Conservation (phyloP, 2,329 filamentous ascomycete genomes). For the Colletotrichum sansevieriae region DNA sequence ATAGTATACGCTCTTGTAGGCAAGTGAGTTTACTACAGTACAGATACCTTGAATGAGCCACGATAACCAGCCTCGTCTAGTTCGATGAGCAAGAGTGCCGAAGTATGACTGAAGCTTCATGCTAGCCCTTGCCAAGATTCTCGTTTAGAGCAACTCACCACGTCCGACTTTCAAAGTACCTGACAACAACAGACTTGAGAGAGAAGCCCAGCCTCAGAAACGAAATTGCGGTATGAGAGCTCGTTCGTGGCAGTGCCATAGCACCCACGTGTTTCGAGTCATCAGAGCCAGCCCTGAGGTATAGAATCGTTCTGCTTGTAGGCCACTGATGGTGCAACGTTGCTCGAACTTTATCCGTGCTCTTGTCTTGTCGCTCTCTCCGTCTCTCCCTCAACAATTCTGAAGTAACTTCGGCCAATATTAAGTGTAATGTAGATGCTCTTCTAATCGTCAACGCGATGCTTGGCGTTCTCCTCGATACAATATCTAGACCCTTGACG, state of each 20-base stretch:
- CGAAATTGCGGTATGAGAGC: conserved; percentile 13
- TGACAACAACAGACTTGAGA: neutral
- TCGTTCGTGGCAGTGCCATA: neutral
- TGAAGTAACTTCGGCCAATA: neutral
- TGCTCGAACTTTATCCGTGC: too few relatives aligned
- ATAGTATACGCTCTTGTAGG: too few relatives aligned
- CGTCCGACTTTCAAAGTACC: neutral
- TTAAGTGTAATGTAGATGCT: neutral
- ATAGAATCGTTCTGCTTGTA: neutral
- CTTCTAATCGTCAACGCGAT: neutral
- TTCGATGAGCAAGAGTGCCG: neutral
- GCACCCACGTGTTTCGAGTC: conserved; percentile 21
- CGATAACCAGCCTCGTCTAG: neutral
- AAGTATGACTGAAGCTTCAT: neutral
- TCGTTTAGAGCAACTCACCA: neutral
- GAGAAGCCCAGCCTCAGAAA: neutral
- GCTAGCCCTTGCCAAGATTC: neutral
- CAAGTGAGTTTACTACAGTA: neutral
- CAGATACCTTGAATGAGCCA: neutral
- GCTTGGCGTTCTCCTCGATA: neutral
- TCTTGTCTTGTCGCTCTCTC: neutral
- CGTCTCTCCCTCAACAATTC: neutral
- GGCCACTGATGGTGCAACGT: too few relatives aligned
- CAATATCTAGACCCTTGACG: conserved; percentile 15
- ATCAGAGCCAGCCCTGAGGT: neutral